Conservation (phyloP, 345 rosid species). For the Eucalyptus erythrocorys region DNA sequence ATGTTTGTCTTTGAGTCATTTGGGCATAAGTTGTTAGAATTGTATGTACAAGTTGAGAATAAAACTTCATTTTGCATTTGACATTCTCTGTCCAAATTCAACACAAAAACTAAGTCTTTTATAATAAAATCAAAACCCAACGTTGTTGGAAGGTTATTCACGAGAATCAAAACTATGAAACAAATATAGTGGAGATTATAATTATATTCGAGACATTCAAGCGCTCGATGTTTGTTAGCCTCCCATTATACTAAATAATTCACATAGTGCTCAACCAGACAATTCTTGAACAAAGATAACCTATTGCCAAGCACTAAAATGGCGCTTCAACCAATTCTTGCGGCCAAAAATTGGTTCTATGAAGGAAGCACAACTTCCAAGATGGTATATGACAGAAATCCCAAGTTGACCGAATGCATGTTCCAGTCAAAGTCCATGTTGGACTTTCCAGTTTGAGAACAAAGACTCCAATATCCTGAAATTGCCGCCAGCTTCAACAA, state of each 20-base stretch:
- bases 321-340: not conserved
- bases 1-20: too few species aligned
- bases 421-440: not conserved
- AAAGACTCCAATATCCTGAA: not conserved
- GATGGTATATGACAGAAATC: not conserved
- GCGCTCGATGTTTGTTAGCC: rapidly evolving
- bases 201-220: rapidly evolving
- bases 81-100: too few species aligned
- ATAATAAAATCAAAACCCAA: too few species aligned
- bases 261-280: not conserved
- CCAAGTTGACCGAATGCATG: not conserved
- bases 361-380: not conserved
- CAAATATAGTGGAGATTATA: not conserved
- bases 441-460: not conserved
- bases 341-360: not conserved
- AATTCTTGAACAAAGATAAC: not conserved
- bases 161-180: too few species aligned
- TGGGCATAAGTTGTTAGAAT: too few species aligned
- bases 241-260: not conserved
- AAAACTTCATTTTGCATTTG: too few species aligned
- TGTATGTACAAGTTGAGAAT: too few species aligned
- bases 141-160: too few species aligned
- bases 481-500: not conserved
- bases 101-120: too few species aligned
- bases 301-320: not conserved